These are phyloP conservation scores for Actinomucor elegans DNA, from an alignment of 371 early-diverging fungal genomes.

Conservation along the genomic window DNA sequence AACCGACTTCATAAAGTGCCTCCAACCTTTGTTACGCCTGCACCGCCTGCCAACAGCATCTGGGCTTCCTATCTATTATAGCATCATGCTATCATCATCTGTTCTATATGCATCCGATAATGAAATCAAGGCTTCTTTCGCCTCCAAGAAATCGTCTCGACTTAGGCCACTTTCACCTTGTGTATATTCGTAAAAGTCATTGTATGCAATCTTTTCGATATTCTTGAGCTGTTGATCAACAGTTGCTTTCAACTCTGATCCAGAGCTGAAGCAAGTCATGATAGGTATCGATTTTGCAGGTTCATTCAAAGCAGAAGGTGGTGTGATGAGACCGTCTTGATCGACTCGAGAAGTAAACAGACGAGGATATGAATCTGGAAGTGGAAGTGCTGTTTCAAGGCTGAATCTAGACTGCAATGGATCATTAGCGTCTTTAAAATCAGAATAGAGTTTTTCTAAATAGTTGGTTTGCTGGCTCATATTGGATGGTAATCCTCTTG, in stretches of 20 bases:
- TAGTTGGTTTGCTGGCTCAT: slow-evolving; percentile 5
- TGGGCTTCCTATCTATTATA: slow-evolving; percentile 38
- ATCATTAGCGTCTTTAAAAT: slow-evolving; percentile 15
- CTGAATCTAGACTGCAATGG: slow-evolving; percentile 19
- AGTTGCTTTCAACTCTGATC: slow-evolving; percentile 34
- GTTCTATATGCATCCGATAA: slow-evolving; percentile 46
- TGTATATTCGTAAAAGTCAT: slow-evolving; percentile 47
- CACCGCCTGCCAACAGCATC: slow-evolving; percentile 42
- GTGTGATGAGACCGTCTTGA: slow-evolving; percentile 1
- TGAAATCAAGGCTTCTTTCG: slow-evolving; percentile 47
- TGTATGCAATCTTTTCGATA: slow-evolving; percentile 30
- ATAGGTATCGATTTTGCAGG: slow-evolving; percentile 26
- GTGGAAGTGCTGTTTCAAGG: slow-evolving; percentile 29
- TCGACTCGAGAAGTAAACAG: slow-evolving; percentile 19
- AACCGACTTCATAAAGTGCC: slow-evolving; percentile 31
- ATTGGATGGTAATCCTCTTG: slow-evolving; percentile 33
- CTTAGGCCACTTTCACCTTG: slow-evolving; percentile 43
- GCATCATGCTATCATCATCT: slow-evolving; percentile 20
- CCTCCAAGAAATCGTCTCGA: slow-evolving; percentile 47
- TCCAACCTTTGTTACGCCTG: slow-evolving; percentile 36
- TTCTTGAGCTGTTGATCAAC: slow-evolving; percentile 35
- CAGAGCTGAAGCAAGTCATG: slow-evolving; percentile 43
- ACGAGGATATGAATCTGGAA: slow-evolving; percentile 40
- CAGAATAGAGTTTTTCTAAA: slow-evolving; percentile 8
- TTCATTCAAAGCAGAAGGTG: neutral